Evolutionary conservation across 2,329 filamentous ascomycete genomes (phyloP), one percentile per base, ranked within the genome.

Genomic region (Monilinia vaccinii-corymbosi): DNA sequence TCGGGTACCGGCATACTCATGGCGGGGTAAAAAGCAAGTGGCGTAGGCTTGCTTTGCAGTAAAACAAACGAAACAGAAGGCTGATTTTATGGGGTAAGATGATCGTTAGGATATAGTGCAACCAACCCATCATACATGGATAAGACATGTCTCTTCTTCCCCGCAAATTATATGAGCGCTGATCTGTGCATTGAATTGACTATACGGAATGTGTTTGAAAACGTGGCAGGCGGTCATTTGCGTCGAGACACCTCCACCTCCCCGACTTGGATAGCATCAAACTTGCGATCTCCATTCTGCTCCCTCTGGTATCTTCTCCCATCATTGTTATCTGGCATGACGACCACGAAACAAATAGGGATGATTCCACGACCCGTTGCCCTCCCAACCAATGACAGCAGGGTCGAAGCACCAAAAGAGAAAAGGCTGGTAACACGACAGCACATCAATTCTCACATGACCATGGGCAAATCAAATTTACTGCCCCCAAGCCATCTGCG

Each of bases 391-490:
- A 59, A 59, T 59, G 48, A 53, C 23, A 52, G 48, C 46, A 38
- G 23, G 40, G 36, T 45, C 38, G 47, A 25, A 38, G 28, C 40
- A 38, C 36, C 21, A 51, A 46, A 38, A 40, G 50, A 60, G 52
- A 36, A 16, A 59, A 52, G 38, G 40, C 40, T 59, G 48, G 48
- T 45, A 38, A 59, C 56, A 59, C 56, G 38, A 59, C 56, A 45
- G 48, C 56, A 21, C 48, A 53, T 36, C 52, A 56, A 25, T 16
- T 53, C 49, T 31, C 56, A 59, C 56, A 53, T 59, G 56, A 59
- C 48, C 25, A 59, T 45, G 36, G 28, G 18, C 28, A 58, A 45
- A 52, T n/a, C 46, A 58, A 46, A 21, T 38, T 59, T 59, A 31
- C 48, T 38, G 38, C 56, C 47, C 47, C 47, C 48, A 52, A 58